phyloP scores from a whole-genome alignment of 192 early-diverging fungal genomes.

The Paraglomus occultum region DNA sequence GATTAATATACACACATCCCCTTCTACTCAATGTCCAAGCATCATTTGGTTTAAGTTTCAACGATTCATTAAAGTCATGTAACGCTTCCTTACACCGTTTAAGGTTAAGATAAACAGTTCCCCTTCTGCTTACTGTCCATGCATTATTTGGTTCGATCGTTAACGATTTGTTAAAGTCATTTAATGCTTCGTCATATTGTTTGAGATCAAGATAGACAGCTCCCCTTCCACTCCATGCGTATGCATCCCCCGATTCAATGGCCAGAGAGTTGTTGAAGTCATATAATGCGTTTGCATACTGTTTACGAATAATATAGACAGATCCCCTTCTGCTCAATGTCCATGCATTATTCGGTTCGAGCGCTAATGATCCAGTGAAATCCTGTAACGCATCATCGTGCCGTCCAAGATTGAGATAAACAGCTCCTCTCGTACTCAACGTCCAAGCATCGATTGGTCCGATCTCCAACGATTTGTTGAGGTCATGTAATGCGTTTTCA shows the following conservation, averaged over 20 bases:
- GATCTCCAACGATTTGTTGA: no score
- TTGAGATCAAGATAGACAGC: background rate
- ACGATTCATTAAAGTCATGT: slow-evolving; percentile 23
- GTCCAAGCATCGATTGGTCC: no score
- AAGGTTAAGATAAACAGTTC: background rate
- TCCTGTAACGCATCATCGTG: background rate
- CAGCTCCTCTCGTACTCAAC: no score
- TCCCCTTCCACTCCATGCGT: background rate
- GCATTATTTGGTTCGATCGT: background rate
- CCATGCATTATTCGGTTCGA: background rate
- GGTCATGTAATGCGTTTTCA: no score
- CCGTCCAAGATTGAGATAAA: no score
- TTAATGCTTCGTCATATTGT: slow-evolving; percentile 14
- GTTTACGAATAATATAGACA: background rate
- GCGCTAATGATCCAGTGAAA: background rate
- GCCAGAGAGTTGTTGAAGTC: slow-evolving; percentile 5
- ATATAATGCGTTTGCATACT: slow-evolving; percentile 2
- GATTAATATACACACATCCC: background rate
- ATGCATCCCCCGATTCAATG: background rate
- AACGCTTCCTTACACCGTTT: background rate
- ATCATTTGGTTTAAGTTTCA: slow-evolving; percentile 18
- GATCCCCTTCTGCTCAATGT: slow-evolving; percentile 1
- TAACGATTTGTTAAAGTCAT: slow-evolving; percentile 10
- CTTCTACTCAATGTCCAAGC: background rate
- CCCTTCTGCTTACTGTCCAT: background rate